These are phyloP conservation scores for Acmispon strigosus DNA, from an alignment of 306 rosid genomes.

Conservation along the genomic window DNA sequence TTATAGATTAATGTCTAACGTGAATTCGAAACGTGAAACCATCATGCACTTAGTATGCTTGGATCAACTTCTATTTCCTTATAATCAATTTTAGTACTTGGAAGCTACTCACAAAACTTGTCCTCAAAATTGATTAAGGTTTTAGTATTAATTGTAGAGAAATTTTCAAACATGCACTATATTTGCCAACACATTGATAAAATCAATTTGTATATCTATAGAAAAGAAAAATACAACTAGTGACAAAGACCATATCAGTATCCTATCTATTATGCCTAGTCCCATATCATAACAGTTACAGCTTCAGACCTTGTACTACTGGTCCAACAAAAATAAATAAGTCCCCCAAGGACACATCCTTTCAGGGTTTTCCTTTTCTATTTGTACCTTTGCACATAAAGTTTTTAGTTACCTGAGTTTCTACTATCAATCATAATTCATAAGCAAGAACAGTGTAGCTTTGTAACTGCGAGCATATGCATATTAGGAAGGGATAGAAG, in stretches of 20 bases:
- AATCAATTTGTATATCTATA: too few species aligned
- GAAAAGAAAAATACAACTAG: constrained; percentile 15
- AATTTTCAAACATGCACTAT: too few species aligned
- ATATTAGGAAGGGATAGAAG: constrained; percentile 11
- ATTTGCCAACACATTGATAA: too few species aligned
- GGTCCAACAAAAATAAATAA: neutral
- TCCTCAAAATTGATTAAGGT: too few species aligned
- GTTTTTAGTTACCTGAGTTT: neutral
- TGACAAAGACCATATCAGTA: neutral
- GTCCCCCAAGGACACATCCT: neutral
- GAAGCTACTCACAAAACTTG: too few species aligned
- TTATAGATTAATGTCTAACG: too few species aligned
- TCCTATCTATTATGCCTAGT: neutral
- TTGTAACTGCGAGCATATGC: neutral
- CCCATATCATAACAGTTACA: neutral
- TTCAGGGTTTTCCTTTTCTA: neutral
- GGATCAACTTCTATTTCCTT: too few species aligned
- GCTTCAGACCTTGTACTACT: constrained; percentile 18
- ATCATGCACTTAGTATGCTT: too few species aligned
- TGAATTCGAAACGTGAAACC: too few species aligned
- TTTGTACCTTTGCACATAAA: neutral
- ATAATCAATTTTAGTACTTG: too few species aligned
- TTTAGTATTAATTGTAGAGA: too few species aligned
- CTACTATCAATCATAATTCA: neutral
- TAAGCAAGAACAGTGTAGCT: constrained; percentile 3